Evolutionary conservation across 2,329 filamentous ascomycete species (phyloP), one percentile per base, ranked within the genome.

Genomic region (Fusarium anguioides): DNA sequence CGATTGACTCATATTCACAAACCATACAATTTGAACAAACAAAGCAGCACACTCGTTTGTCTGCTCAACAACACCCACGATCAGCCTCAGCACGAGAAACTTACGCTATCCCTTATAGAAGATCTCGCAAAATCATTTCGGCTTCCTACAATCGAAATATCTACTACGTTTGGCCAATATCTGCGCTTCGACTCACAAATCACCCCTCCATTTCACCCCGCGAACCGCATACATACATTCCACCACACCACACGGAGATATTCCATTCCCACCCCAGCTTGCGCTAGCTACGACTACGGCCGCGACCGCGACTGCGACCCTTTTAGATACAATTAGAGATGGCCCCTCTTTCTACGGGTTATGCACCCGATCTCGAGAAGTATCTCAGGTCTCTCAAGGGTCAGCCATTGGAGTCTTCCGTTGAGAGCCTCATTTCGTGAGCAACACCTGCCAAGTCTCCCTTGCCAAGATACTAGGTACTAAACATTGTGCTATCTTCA

Each of bases 381-480:
- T 96, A 93, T 73, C 86, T 96, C 68, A 92, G 91, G 75, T 90
- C 91, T 14, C 84, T 97, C 65, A 95, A 93, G 76, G 86, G 86
- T 33, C 89, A 88, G 52, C 85, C 89, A 27, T 86, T 96, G 52
- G 94, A 97, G 71, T 87, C 90, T 39, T 94, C 93, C 10, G 90
- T 96, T 68, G 94, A 97, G 78, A 88, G 87, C 67, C 86, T 97
- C 64, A 89, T 95, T 71, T 92, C 92, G 93, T 96, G 80, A 76
- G 88, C 41, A 23, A 27, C 37, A 47, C 39, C 36, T 37, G 18
- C 48, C 46, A 47, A 54, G 23, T 39, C 20, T 44, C 17, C 7
- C 36, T 44, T 41, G 27, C 52, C 18, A 45, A 31, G 40, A 36
- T 37, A 21, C 41, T 45, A 17, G 44, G 50, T 66, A 31, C 65